Conservation (phyloP, 2,329 filamentous ascomycete species). For the Alternaria viburni region DNA sequence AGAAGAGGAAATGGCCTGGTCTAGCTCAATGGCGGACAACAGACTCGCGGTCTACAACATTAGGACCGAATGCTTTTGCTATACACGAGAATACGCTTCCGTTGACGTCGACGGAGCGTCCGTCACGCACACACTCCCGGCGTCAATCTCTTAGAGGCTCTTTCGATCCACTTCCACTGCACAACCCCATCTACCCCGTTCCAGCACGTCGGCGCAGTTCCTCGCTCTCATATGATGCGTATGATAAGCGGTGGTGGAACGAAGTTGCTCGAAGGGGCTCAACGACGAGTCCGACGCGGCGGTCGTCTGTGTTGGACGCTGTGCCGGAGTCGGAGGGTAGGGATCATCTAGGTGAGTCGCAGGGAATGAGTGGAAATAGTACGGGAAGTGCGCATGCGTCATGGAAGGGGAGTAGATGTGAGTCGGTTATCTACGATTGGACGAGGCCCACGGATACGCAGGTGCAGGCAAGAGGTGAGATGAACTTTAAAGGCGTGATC, state of each 20-base stretch:
- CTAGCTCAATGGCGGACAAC: background rate
- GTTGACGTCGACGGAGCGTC: background rate
- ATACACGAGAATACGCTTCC: background rate
- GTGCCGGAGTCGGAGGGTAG: slow-evolving; percentile 11
- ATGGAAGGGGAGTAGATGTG: slow-evolving; percentile 1
- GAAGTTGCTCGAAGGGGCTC: slow-evolving; percentile 10
- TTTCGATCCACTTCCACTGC: background rate
- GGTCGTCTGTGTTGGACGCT: slow-evolving; percentile 12
- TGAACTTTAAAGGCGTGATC: background rate
- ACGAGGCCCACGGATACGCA: background rate
- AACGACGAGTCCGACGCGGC: background rate
- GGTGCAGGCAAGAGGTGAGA: background rate
- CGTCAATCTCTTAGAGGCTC: background rate
- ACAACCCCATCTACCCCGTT: background rate
- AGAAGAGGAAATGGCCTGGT: background rate
- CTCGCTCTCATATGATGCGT: background rate
- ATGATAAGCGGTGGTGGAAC: slow-evolving; percentile 10
- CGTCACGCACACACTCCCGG: background rate
- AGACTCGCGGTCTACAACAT: background rate
- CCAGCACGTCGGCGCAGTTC: background rate
- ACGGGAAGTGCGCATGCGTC: background rate
- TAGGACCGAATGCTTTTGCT: background rate
- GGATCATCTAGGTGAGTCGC: background rate
- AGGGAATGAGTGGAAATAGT: background rate
- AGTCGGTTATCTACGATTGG: slow-evolving; percentile 8